Conservation (phyloP, 1,139 yeast species). For the Kurtzmaniella quercitrusa region DNA sequence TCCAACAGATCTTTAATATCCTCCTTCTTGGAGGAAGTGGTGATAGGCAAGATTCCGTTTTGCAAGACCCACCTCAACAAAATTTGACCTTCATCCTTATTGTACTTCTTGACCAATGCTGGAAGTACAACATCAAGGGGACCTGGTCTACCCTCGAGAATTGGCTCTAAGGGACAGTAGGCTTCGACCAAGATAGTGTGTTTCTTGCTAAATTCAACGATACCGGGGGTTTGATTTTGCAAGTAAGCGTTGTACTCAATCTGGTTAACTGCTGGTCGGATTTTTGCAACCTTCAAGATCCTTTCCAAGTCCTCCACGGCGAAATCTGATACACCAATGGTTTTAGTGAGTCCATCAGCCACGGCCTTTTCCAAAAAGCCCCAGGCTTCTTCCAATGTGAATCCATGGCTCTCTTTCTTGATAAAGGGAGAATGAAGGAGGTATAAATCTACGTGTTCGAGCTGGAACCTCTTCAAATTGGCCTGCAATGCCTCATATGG, state of each 20-base stretch:
- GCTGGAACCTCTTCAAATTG: constrained; percentile 27
- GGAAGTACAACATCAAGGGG: constrained; percentile 21
- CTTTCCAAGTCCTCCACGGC: constrained; percentile 45
- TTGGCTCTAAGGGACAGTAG: constrained; percentile 62
- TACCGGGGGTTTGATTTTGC: constrained; percentile 67
- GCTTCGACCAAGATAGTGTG: constrained; percentile 59
- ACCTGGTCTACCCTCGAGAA: constrained; percentile 21
- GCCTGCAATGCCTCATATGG: constrained; percentile 29
- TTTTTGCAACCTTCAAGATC: constrained; percentile 37
- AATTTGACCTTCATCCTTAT: constrained; percentile 28
- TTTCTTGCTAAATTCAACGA: constrained; percentile 50
- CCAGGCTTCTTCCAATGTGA: constrained; percentile 55
- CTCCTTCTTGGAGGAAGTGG: constrained; percentile 19
- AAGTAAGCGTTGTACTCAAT: constrained; percentile 67
- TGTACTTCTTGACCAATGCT: constrained; percentile 24
- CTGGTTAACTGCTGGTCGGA: constrained; percentile 63
- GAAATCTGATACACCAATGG: constrained; percentile 62
- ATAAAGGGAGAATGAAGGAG: constrained; percentile 45
- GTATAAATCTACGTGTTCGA: constrained; percentile 49
- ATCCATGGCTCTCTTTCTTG: constrained; percentile 32
- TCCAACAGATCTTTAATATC: constrained; percentile 18
- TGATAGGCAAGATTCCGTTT: constrained; percentile 23
- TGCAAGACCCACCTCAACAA: constrained; percentile 31
- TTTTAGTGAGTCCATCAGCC: constrained; percentile 32
- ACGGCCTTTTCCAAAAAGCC: constrained; percentile 31